Evolutionary conservation across 352 stramenopile genomes (phyloP), one percentile per base, ranked within the genome.

Genomic region (Globisporangium emineosum): DNA sequence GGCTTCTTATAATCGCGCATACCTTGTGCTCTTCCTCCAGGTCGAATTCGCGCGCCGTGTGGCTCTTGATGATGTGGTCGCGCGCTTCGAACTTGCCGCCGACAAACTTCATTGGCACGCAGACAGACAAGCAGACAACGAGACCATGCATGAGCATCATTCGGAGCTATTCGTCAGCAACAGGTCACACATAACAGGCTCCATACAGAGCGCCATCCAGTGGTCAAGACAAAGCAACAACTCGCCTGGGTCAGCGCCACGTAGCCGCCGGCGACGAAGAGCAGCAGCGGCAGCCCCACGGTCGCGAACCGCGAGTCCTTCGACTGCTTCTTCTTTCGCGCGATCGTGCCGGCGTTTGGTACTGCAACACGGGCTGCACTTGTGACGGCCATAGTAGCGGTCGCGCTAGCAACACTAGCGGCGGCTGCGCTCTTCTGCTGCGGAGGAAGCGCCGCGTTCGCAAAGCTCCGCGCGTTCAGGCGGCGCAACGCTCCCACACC

Each of bases 11-110:
- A 30, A 49, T 27, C 25, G 35, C 6, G 35, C 69, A 35, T 61
- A 96, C 87, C 76, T 89, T 90, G 75, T 96, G 80, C 68, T 96
- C 87, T 54, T 96, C 87, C 33, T 93, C 83, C 54, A 96, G 66
- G 54, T 96, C 84, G 59, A 96, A 96, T 29, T 77, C 72, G 19
- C 83, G 85, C 61, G 81, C 78, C 33, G 85, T 89, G 66, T 96
- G 84, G 69, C 85, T 94, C 70, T 94, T 93, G 70, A 96, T 78
- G 60, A 79, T 56, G 60, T 90, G 79, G 61, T 96, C 87, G 66
- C 83, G 76, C 21, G 82, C 81, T 64, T 96, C 87, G 59, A 82
- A 93, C 57, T 94, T 96, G 40, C 87, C 87, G 21, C 78, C 79
- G 9, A 93, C 80, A 66, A 96, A 96, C 82, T 94, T 52, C 21